Base-by-base conservation (phyloP, 2,329 filamentous ascomycete genomes). In the Penicillium capsulatum region DNA sequence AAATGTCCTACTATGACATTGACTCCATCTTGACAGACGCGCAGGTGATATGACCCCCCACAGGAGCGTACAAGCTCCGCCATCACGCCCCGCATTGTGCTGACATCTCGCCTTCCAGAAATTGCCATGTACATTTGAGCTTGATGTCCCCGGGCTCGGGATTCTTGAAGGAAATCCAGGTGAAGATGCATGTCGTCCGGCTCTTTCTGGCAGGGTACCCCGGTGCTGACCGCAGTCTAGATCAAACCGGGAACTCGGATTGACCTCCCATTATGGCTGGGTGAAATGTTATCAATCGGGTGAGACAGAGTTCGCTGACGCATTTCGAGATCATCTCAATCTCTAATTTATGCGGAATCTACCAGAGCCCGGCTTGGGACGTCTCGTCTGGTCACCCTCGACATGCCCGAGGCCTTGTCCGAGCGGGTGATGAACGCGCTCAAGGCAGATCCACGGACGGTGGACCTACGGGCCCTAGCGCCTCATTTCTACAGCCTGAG, bases 71-170 rank as follows among this genome's bases (percentile, higher is more conserved):
- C 28, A 8, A 16, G 14, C 9, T 3, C 19, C 11, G n/a, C 17
- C 3, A 8, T 27, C 13, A 31, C 33, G 17, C 15, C 15, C 14
- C 34, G n/a, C 10, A 16, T 10, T 17, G 15, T 14, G 20, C 50
- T 56, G 42, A 60, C 38, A 31, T 22, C 11, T 16, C 35, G 16
- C 4, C 15, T 26, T 45, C 36, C 44, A 95, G 82, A 97, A 96
- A 85, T 80, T 96, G 20, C 91, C 92, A 28, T 95, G 90, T 71
- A 94, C 86, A 36, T 96, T 97, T 68, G 86, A 95, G 60, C 79
- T 96, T 58, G 85, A 91, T 44, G 83, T 95, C 20, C 84, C 89
- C 14, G 82, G 86, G 40, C 79, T 97, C 31, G 90, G 90, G 52
- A 88, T 94, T 63, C 76, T 98, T 44, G 89, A 94, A 67, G 89